Evolutionary conservation across 257 asterid species (phyloP).

Genomic region (Verbascum thapsus): DNA sequence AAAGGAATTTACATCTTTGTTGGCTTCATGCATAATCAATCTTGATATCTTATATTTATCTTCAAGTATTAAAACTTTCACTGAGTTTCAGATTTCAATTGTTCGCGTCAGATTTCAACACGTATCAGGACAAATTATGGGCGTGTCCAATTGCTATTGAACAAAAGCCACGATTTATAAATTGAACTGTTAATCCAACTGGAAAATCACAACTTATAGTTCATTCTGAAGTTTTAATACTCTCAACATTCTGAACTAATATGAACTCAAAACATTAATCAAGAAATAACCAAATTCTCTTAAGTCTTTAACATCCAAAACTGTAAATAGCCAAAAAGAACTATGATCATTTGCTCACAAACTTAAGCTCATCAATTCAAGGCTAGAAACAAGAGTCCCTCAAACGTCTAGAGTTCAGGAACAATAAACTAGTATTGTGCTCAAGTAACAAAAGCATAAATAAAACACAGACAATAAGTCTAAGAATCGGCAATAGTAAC

Average conservation of each 20-base stretch:
- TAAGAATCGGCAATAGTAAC: conserved; percentile 63
- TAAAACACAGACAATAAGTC: not conserved
- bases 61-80: no score
- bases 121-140: no score
- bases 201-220: not conserved
- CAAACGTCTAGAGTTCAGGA: not conserved
- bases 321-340: conserved; percentile 21
- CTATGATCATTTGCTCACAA: conserved; percentile 28
- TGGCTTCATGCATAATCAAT: no score
- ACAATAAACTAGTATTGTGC: not conserved
- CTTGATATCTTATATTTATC: no score
- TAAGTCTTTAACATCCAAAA: conserved; percentile 38
- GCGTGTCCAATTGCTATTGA: no score
- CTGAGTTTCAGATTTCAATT: no score
- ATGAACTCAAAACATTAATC: conserved; percentile 14
- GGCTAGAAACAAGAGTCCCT: not conserved
- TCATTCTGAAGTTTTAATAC: not conserved
- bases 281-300: conserved; percentile 19
- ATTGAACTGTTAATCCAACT: no score
- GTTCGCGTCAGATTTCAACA: no score
- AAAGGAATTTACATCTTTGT: no score
- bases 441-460: conserved; percentile 23
- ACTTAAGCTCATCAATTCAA: conserved; percentile 1
- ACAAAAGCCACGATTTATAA: no score
- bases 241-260: not conserved